phyloP scores from a whole-genome alignment of 2,329 filamentous ascomycete genomes.

The Coniochaeta ligniaria region DNA sequence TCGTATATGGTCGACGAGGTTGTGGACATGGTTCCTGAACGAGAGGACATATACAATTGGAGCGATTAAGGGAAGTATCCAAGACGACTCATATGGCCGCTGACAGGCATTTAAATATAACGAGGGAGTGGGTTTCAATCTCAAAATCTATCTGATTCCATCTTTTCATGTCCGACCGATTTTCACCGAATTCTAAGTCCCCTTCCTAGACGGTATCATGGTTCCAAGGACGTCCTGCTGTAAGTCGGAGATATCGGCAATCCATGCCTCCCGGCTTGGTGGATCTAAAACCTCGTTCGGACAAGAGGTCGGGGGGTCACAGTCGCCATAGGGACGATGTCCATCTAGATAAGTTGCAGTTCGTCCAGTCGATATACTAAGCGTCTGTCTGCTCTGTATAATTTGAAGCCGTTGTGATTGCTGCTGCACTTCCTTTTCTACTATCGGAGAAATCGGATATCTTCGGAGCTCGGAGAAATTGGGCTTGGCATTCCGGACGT shows the following conservation, averaged over 20 bases:
- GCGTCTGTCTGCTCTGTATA: too few relatives aligned
- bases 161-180: neutral
- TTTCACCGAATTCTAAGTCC: neutral
- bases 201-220: too few relatives aligned
- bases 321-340: too few relatives aligned
- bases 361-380: too few relatives aligned
- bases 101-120: neutral
- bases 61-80: neutral
- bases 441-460: too few relatives aligned
- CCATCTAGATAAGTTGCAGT: too few relatives aligned
- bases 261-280: too few relatives aligned
- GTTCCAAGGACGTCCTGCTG: neutral
- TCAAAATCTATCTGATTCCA: neutral
- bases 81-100: neutral
- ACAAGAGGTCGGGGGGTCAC: too few relatives aligned
- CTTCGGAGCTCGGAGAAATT: neutral
- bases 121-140: neutral
- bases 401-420: too few relatives aligned
- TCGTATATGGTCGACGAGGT: neutral
- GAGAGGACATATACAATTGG: neutral
- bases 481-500: neutral
- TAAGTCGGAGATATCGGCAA: neutral
- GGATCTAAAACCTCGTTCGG: too few relatives aligned
- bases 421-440: too few relatives aligned
- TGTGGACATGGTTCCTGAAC: neutral